These are phyloP conservation scores for Mortierella antarctica DNA, from an alignment of 192 early-diverging fungal species.

Conservation along the genomic window DNA sequence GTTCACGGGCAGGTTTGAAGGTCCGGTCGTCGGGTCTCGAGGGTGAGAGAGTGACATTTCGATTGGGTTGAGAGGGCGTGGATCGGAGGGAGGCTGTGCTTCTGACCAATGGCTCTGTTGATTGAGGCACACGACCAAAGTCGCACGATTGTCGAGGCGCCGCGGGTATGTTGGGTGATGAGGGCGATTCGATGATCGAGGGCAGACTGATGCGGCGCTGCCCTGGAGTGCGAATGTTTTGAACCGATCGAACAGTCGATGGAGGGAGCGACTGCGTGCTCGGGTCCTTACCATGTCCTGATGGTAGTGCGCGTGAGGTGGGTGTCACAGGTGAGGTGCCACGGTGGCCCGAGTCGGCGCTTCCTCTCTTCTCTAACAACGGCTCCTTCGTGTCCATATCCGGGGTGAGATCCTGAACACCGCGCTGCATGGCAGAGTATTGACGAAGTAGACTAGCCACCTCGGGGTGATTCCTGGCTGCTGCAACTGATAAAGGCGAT, in stretches of 20 bases:
- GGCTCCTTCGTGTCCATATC: constrained; percentile 29
- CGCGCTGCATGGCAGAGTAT: constrained; percentile 50
- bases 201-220: constrained; percentile 46
- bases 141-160: constrained; percentile 48
- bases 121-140: constrained; percentile 35
- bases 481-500: constrained; percentile 61
- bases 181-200: constrained; percentile 41
- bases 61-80: constrained; percentile 16
- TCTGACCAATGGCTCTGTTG: constrained; percentile 39
- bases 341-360: constrained; percentile 18
- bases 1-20: constrained; percentile 3
- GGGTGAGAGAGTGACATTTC: constrained; percentile 3
- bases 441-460: constrained; percentile 50
- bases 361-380: constrained; percentile 21
- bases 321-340: constrained; percentile 7
- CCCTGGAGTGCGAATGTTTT: constrained; percentile 15
- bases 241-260: neutral
- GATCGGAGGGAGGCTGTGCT: constrained; percentile 26
- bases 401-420: constrained; percentile 41
- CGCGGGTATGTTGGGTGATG: constrained; percentile 20
- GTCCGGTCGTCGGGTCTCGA: constrained; percentile 14
- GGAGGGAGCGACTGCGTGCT: constrained; percentile 12
- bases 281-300: constrained; percentile 10
- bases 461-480: constrained; percentile 63
- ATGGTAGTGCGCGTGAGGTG: neutral